Percentiles rank a stretch among this genome's conserved stretches.
phyloP scores from a whole-genome alignment of 164 flowering plant genomes.

The Berberis thunbergii region DNA sequence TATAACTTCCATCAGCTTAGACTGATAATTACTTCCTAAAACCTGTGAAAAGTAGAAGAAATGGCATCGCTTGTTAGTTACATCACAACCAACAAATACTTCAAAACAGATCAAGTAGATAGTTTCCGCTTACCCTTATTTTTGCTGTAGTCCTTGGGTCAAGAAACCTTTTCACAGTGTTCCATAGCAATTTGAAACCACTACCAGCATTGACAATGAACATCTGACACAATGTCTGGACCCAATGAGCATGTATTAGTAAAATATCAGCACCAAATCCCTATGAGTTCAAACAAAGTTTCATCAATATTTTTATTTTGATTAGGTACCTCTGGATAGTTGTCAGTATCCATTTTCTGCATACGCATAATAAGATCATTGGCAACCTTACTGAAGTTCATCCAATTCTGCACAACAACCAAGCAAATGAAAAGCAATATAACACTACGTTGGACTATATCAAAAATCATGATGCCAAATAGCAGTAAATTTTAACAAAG shows the following conservation, averaged over 20 bases:
- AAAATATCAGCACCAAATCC: neutral
- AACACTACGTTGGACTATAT: neutral
- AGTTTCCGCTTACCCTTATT: conserved; percentile 53
- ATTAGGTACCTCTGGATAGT: conserved; percentile 81
- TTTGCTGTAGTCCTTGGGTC: conserved; percentile 81
- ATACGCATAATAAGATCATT: conserved; percentile 74
- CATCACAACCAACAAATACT: neutral
- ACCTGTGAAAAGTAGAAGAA: conserved; percentile 40
- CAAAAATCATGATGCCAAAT: neutral
- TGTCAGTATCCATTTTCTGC: conserved; percentile 80
- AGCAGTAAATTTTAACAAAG: neutral
- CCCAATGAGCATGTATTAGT: conserved; percentile 9
- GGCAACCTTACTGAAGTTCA: conserved; percentile 76
- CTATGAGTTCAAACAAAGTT: neutral
- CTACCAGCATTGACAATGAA: conserved; percentile 81
- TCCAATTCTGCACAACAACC: conserved; percentile 54
- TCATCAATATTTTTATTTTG: neutral
- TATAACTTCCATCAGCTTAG: conserved; percentile 58
- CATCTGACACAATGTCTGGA: conserved; percentile 86
- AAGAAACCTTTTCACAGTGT: conserved; percentile 62
- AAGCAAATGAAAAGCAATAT: conserved; percentile 4
- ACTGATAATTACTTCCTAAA: conserved; percentile 56
- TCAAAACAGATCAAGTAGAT: neutral
- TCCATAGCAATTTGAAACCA: conserved; percentile 78
- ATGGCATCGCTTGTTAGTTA: conserved; percentile 1